A percentile compares a stretch with the other conserved stretches of the same genome.
phyloP scores from a whole-genome alignment of 768 basidiomycete species.

The Kwoniella botswanensis region DNA sequence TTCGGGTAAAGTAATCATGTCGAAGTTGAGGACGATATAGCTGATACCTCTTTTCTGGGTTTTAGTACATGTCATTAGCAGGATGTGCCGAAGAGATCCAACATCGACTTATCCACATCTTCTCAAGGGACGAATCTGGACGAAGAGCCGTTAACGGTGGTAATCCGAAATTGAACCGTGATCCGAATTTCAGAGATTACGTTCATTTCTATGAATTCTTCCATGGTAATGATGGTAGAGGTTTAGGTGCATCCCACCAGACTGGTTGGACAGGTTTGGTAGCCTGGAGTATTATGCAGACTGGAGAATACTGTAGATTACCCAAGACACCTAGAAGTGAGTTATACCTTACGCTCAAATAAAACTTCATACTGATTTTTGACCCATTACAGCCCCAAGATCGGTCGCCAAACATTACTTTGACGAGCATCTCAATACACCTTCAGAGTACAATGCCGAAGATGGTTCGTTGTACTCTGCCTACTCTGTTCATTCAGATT shows the following conservation, averaged over 20 bases:
- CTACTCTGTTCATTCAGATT: conserved; percentile 49
- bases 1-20: neutral
- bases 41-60: neutral
- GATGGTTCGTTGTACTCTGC: conserved; percentile 52
- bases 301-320: conserved; percentile 71
- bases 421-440: conserved; percentile 65
- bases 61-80: conserved; percentile 83
- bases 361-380: neutral
- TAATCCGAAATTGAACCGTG: conserved; percentile 79
- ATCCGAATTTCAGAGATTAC: conserved; percentile 96
- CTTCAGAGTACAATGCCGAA: conserved; percentile 44
- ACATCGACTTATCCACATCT: conserved; percentile 98
- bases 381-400: conserved; percentile 70
- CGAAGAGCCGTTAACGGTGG: conserved; percentile 90
- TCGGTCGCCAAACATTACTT: conserved; percentile 90
- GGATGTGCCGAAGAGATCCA: conserved; percentile 96
- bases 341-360: conserved; percentile 44
- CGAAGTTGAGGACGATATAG: neutral
- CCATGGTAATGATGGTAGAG: conserved; percentile 89
- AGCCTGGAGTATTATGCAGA: conserved; percentile 75
- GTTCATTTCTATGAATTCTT: conserved; percentile 99
- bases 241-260: conserved; percentile 96
- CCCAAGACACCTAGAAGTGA: conserved; percentile 92
- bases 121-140: conserved; percentile 86
- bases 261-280: conserved; percentile 79